Conservation (phyloP, 441 rosid species). For the Biscutella laevigata region DNA sequence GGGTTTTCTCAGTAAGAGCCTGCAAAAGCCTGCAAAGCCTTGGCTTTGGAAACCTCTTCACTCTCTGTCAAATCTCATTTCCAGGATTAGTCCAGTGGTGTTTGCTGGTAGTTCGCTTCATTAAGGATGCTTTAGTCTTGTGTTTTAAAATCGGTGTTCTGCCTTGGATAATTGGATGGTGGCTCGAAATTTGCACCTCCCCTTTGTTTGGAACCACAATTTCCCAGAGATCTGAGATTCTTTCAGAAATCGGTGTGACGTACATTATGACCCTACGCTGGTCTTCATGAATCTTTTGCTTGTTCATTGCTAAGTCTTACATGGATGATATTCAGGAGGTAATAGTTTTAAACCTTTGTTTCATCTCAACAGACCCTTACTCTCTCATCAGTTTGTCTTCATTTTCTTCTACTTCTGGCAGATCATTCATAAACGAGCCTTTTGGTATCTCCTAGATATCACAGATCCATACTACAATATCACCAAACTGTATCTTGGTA, state of each 20-base stretch:
- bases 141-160: slow-evolving; percentile 6
- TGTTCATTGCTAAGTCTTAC: neutral
- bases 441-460: slow-evolving; percentile 21
- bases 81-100: too few relatives aligned
- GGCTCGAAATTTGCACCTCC: slow-evolving; percentile 7
- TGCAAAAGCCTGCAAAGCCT: neutral
- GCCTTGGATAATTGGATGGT: slow-evolving; percentile 19
- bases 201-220: neutral
- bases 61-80: too few relatives aligned
- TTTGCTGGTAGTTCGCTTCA: too few relatives aligned
- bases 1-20: neutral
- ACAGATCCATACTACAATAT: slow-evolving; percentile 16
- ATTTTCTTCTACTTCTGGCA: neutral
- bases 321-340: slow-evolving; percentile 19
- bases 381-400: neutral
- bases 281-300: neutral
- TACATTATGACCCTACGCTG: neutral
- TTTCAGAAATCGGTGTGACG: too few relatives aligned
- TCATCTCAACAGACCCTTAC: neutral
- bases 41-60: too few relatives aligned
- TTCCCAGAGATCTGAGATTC: neutral
- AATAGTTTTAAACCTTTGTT: neutral
- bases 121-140: neutral
- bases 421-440: slow-evolving; percentile 18
- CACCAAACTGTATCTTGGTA: slow-evolving; percentile 6